These are phyloP conservation scores for Isoetes taiwanensis DNA, from an alignment of 75 land plant genomes.

Conservation along the genomic window DNA sequence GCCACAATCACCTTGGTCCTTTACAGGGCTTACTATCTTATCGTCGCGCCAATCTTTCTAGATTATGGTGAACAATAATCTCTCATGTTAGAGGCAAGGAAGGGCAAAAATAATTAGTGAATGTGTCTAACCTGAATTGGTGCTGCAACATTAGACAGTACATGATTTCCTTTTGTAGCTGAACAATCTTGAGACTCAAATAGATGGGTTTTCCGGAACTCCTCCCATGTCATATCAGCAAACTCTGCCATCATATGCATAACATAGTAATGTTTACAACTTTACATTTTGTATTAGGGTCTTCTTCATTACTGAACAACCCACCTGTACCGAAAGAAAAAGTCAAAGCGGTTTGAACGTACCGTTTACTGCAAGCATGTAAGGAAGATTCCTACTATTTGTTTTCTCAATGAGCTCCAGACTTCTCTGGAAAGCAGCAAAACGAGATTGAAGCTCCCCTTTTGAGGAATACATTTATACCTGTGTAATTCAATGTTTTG, in stretches of 20 bases:
- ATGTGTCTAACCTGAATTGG: no score
- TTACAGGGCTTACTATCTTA: constrained; percentile 85
- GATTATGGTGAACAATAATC: no score
- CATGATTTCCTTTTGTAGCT: constrained; percentile 72
- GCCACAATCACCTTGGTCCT: constrained; percentile 83
- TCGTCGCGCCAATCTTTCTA: constrained; percentile 96
- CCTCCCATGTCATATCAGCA: constrained; percentile 87
- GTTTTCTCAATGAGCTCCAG: constrained; percentile 48
- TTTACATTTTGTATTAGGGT: no score
- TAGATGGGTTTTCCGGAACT: constrained; percentile 43
- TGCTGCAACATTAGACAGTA: constrained; percentile 31
- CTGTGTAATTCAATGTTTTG: no score
- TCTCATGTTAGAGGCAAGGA: no score
- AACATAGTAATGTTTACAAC: no score
- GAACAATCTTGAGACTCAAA: constrained; percentile 81
- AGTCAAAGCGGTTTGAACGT: no score
- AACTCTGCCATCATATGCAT: no score
- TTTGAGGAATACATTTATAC: constrained; percentile 40
- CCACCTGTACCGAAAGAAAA: no score
- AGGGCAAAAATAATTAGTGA: no score
- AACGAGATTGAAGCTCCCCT: constrained; percentile 62
- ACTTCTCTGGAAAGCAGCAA: constrained; percentile 42
- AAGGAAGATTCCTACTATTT: constrained; percentile 50
- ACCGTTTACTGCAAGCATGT: constrained; percentile 71
- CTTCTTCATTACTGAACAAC: no score